Base-by-base conservation (phyloP, 768 basidiomycete species). In the Fomitopsis pulvina region DNA sequence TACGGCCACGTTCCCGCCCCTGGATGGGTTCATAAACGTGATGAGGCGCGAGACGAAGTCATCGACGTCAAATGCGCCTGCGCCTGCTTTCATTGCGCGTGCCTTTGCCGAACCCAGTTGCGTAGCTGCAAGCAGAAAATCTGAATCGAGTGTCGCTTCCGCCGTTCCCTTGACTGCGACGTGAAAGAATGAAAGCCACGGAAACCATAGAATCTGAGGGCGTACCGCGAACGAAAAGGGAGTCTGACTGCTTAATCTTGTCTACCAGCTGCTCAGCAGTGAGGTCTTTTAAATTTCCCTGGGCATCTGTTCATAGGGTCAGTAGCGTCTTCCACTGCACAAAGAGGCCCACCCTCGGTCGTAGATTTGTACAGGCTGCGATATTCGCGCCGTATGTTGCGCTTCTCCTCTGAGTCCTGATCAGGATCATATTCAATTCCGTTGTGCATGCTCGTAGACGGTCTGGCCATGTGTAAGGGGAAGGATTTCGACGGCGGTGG, bases 71-170 rank as follows among this genome's bases (percentile, higher is more conserved):
- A 98, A 99, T 12, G 85, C 82, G 48, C 89, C 87, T 0, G 80
- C 80, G 47, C 89, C 91, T 0, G 90, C 81, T 65, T 90, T 92
- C 81, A 95, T 85, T 26, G 83, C 83, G 26, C 90, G 87, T n/a
- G 93, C 93, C 63, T 94, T 86, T 57, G 85, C 83, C 1, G 89
- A 85, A 39, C 86, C 81, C 58, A 91, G 79, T 52, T 80, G 85
- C 2, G 90, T 85, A 10, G 86, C 81, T 62, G 81, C 79, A 2
- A 87, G 67, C 24, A 98, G 78, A 21, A 94, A 76, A 37, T 78
- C 75, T 0, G 95, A 92, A 65, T 98, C 96, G 10, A 97, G 77
- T 0, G 89, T 85, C 3, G 95, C 94, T 60, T 96, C 92, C 45
- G 45, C 51, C n/a, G 21, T 37, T 21, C 49, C 49, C 49, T 50